Conservation (phyloP, 2,329 filamentous ascomycete species). For the Aspergillus quadrilineatus region DNA sequence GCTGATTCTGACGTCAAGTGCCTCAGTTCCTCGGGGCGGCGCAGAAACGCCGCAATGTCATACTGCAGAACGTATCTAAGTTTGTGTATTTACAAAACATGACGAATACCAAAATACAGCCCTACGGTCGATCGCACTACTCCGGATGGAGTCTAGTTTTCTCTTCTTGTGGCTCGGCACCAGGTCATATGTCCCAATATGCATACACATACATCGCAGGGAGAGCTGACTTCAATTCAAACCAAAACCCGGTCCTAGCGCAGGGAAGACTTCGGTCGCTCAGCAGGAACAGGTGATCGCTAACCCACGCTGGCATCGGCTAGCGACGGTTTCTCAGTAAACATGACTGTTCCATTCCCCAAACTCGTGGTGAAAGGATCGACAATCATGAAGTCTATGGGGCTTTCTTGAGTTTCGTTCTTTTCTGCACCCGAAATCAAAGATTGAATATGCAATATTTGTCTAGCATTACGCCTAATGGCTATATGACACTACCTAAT, state of each 20-base stretch:
- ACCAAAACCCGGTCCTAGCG: neutral
- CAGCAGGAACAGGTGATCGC: constrained; percentile 9
- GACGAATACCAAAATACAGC: constrained; percentile 8
- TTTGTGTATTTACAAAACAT: constrained; percentile 9
- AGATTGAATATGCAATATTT: neutral
- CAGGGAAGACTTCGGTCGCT: neutral
- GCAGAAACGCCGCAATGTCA: neutral
- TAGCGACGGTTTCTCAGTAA: neutral
- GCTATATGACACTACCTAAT: neutral
- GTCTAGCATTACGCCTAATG: neutral
- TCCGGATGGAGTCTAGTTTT: neutral
- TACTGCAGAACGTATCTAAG: neutral
- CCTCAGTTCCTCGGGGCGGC: too few relatives aligned
- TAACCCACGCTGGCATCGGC: neutral
- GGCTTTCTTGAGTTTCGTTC: neutral
- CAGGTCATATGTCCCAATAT: neutral
- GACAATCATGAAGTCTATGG: neutral
- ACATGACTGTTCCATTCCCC: neutral
- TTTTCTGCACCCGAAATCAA: neutral
- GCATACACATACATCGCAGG: neutral
- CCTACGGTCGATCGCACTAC: neutral
- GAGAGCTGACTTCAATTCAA: neutral
- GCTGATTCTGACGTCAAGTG: constrained; percentile 1
- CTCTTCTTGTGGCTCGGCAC: neutral
- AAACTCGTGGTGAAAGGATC: neutral